Evolutionary conservation across 2,329 filamentous ascomycete species (phyloP).

Genomic region (Chrysosporium keratinophilum): DNA sequence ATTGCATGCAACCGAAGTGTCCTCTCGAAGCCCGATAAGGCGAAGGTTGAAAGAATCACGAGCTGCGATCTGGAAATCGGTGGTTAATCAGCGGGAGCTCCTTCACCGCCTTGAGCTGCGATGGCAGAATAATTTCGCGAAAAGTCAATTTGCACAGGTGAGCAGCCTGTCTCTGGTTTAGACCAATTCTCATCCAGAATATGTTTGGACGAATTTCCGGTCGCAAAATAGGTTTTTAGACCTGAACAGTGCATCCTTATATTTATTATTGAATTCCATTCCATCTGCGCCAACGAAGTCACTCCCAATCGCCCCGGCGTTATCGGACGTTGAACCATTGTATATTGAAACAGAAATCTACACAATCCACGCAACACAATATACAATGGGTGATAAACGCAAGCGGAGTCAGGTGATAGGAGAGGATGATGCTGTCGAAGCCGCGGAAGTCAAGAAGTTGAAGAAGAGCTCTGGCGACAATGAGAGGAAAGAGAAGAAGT

Average conservation of each 20-base stretch:
- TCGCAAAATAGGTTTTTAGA: no score
- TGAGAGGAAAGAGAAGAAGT: constrained; percentile 14
- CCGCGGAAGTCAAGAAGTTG: constrained; percentile 13
- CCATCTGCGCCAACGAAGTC: no score
- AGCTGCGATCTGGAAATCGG: no score
- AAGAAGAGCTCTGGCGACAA: constrained; percentile 14
- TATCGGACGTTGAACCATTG: not conserved
- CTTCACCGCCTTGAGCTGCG: not conserved
- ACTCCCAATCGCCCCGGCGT: no score
- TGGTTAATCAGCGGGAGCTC: no score
- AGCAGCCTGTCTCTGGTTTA: not conserved
- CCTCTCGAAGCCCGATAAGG: no score
- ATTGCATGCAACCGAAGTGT: no score
- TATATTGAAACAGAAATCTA: not conserved
- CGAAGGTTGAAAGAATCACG: no score
- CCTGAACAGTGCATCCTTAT: no score
- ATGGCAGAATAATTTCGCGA: constrained; percentile 9
- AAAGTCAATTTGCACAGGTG: constrained; percentile 1
- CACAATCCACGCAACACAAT: not conserved
- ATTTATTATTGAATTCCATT: no score
- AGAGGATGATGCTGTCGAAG: constrained; percentile 14
- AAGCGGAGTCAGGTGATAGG: constrained; percentile 13
- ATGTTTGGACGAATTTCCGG: no score
- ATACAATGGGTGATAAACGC: constrained; percentile 18
- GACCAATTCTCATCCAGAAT: not conserved